phyloP scores from a whole-genome alignment of 139 green algal species.

The Micractinium sp. region DNA sequence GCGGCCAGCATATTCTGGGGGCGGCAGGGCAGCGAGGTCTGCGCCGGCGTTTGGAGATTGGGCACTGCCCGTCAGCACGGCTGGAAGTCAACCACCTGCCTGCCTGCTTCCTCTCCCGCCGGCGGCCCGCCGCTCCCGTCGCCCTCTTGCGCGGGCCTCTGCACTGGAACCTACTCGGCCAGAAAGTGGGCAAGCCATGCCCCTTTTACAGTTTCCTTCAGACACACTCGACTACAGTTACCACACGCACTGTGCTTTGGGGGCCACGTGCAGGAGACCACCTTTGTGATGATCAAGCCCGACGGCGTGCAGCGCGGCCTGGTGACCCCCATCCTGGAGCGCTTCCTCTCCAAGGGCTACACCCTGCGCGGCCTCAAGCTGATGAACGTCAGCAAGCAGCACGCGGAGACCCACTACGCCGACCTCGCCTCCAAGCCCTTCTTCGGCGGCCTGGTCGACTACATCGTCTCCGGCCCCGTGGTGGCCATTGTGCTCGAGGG shows the following conservation, averaged over 20 bases:
- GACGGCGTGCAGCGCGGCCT: constrained; percentile 94
- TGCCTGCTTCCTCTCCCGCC: too few relatives aligned
- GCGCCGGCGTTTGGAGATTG: too few relatives aligned
- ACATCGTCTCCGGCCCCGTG: constrained; percentile 88
- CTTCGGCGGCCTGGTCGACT: constrained; percentile 85
- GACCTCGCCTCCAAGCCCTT: constrained; percentile 92
- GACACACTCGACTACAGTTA: too few relatives aligned
- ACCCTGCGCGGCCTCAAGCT: constrained; percentile 87
- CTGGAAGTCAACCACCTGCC: not conserved
- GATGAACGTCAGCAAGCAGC: constrained; percentile 77
- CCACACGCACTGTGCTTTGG: too few relatives aligned
- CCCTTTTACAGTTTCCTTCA: too few relatives aligned
- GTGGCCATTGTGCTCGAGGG: constrained; percentile 90
- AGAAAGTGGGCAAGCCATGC: too few relatives aligned
- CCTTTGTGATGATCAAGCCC: constrained; percentile 94
- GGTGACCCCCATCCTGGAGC: constrained; percentile 84
- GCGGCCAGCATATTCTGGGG: too few relatives aligned
- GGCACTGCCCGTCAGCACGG: not conserved
- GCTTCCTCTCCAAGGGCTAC: constrained; percentile 88
- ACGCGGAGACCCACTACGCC: constrained; percentile 91
- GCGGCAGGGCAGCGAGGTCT: too few relatives aligned
- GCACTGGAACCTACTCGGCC: too few relatives aligned
- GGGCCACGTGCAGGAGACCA: not conserved
- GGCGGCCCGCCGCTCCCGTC: too few relatives aligned
- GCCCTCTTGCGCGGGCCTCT: too few relatives aligned